Evolutionary conservation across 805 yeast genomes (phyloP).

Genomic region (Candida sanyiensis): DNA sequence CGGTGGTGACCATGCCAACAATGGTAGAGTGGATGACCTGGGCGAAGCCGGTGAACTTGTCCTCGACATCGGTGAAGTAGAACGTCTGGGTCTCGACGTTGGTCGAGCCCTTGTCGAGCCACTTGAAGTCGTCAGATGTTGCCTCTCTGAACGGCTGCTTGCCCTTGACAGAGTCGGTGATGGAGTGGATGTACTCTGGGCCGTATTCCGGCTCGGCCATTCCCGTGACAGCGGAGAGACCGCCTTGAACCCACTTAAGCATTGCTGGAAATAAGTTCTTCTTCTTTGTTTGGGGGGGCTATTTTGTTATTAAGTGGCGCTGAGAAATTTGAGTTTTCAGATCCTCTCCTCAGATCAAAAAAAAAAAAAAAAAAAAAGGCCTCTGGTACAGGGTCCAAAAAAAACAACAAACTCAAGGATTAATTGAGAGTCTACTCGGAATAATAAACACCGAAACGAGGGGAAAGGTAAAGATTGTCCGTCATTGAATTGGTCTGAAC

Average conservation of each 20-base stretch:
- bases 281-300: not conserved
- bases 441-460: too few species aligned
- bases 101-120: slow-evolving; percentile 71
- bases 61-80: slow-evolving; percentile 62
- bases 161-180: slow-evolving; percentile 52
- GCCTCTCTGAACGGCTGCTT: slow-evolving; percentile 57
- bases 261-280: slow-evolving; percentile 27
- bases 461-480: too few species aligned
- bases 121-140: slow-evolving; percentile 60
- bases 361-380: too few species aligned
- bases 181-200: slow-evolving; percentile 83
- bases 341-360: not conserved
- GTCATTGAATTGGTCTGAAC: too few species aligned
- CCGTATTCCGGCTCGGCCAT: slow-evolving; percentile 98
- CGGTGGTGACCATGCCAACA: slow-evolving; percentile 80
- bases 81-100: slow-evolving; percentile 95
- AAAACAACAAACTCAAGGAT: too few species aligned
- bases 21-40: slow-evolving; percentile 93
- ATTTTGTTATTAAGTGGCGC: too few species aligned
- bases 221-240: slow-evolving; percentile 92
- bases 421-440: too few species aligned
- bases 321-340: not conserved
- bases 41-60: slow-evolving; percentile 77
- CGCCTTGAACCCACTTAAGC: slow-evolving; percentile 81
- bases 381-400: too few species aligned